Evolutionary conservation across 805 yeast genomes (phyloP).

Genomic region (Candida gorgasii): DNA sequence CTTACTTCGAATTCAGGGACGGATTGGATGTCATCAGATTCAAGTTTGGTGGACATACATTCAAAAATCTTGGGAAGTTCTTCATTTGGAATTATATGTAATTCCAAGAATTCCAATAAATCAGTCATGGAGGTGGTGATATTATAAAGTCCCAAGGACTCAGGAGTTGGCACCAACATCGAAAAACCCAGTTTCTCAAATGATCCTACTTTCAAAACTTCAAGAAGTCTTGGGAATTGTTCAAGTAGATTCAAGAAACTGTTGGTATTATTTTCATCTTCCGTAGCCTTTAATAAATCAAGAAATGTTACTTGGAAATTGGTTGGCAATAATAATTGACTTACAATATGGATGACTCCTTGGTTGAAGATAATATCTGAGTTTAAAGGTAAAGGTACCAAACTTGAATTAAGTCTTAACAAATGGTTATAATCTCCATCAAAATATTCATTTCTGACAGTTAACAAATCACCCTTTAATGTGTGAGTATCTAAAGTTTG

Average conservation of each 20-base stretch:
- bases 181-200: slow-evolving; percentile 39
- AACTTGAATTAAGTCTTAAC: slow-evolving; percentile 32
- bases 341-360: slow-evolving; percentile 81
- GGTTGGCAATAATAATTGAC: slow-evolving; percentile 57
- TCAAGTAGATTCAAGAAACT: slow-evolving; percentile 49
- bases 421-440: slow-evolving; percentile 24
- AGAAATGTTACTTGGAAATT: slow-evolving; percentile 50
- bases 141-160: slow-evolving; percentile 54
- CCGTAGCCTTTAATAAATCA: slow-evolving; percentile 59
- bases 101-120: slow-evolving; percentile 55
- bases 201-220: slow-evolving; percentile 38
- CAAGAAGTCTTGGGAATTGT: slow-evolving; percentile 39
- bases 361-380: slow-evolving; percentile 74
- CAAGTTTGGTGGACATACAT: slow-evolving; percentile 32
- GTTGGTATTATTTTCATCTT: slow-evolving; percentile 41
- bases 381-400: slow-evolving; percentile 39
- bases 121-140: slow-evolving; percentile 43
- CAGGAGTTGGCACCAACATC: slow-evolving; percentile 68
- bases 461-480: slow-evolving; percentile 30
- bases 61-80: slow-evolving; percentile 47
- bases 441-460: slow-evolving; percentile 20
- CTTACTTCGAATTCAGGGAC: slow-evolving; percentile 4
- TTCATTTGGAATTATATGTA: slow-evolving; percentile 69
- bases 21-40: slow-evolving; percentile 1
- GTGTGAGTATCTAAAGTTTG: slow-evolving; percentile 18